Base-by-base conservation (phyloP, 2,329 filamentous ascomycete species). In the Verticillium tricorpus region DNA sequence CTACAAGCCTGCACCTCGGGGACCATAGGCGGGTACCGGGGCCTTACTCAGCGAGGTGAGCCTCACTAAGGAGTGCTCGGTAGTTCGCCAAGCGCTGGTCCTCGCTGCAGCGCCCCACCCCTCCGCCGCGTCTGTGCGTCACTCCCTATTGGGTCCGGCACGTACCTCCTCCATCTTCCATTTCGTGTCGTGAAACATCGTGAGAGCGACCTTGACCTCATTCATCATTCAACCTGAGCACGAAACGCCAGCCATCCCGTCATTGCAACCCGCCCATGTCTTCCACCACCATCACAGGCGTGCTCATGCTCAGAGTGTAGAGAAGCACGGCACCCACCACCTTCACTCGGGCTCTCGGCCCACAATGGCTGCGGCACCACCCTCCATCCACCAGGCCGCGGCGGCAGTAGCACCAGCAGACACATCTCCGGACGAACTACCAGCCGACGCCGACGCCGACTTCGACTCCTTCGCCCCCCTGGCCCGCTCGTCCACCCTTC, bases 401-500 rank as follows among this genome's bases (percentile, higher is more conserved):
- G 8, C 28, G 4, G 28, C 28, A 28, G 25, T 5, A 28, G 25
- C 25, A 28, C 5, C 28, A 28, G 28, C 28, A 50, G 19, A 50
- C n/a, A 50, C 9, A 50, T 50, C 45, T 7, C 45, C 45, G 22
- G 45, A 50, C 28, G 52, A 60, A 19, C 52, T 19, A 11, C 60
- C 45, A 25, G 55, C 58, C 62, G 50, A 67, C 61, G 55, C 58
- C 62, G 50, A 67, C 61, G 31, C 56, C 37, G 60, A 63, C 56
- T 64, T 62, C 59, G 60, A 56, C 52, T 34, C 60, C 50, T 65
- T 65, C 45, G 64, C 60, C 19, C 67, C 69, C 32, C 68, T 80
- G 45, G 71, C 73, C 58, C 78, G 78, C 63, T 73, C 79, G 17
- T 72, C 77, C 32, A 80, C 78, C 34, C 69, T 75, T 5, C 79